Evolutionary conservation across 257 asterid species (phyloP), one percentile per base, ranked within the genome.

Genomic region (Linderniella brevidens): DNA sequence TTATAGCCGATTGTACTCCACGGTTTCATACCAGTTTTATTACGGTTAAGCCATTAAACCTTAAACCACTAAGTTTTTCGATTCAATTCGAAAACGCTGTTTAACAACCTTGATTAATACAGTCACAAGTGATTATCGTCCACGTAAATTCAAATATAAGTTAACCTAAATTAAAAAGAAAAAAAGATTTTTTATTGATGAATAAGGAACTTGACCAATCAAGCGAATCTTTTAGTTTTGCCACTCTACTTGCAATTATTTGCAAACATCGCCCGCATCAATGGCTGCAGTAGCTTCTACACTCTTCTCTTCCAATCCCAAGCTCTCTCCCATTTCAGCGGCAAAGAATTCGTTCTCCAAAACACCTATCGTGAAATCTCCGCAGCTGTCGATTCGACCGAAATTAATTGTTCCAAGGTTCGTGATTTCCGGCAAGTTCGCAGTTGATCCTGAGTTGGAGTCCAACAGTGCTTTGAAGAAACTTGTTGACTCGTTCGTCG

Each of bases 211-310:
- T 25, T 25, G 32, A 25, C 61, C 20, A 19, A 41, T 54, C 64
- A 20, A 13, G 59, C n/a, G 32, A 25, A 6, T n/a, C n/a, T n/a
- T n/a, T n/a, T 25, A 25, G 32, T 25, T 25, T 25, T 25, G 6
- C 32, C 32, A 25, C 32, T 25, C 32, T n/a, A n/a, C n/a, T 25
- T 25, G 32, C 32, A 25, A 25, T 25, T 25, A 25, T 25, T 25
- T 25, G 32, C 32, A 25, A 25, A 25, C 32, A 25, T 25, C 32
- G 32, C 32, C 32, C 3, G 6, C 40, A 43, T 12, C 25, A 58
- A 75, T 75, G 79, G 78, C 82, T 61, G 71, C 76, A 54, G 58
- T 73, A 19, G 60, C 72, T 58, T 68, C 83, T 58, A 56, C 74
- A 51, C 46, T 71, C 71, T 71, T 63, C 72, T 56, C 76, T 8